A percentile compares a stretch with the other conserved stretches of the same genome.
These are phyloP conservation scores for bread wheat (Triticum aestivum) DNA, from an alignment of 176 grass and related monocot species.

Conservation along the genomic window IWGSC_CS_RefSeq_v2.1 NC_057806.1:539709393-539709892, in stretches of 20 bases:
- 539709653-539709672: background rate
- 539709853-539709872: background rate
- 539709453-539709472: background rate
- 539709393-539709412: background rate
- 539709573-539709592: too few species aligned
- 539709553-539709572: too few species aligned
- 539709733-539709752: background rate
- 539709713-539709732: background rate
- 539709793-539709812: background rate
- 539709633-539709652: background rate
- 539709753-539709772: background rate
- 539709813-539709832: background rate
- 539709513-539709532: too few species aligned
- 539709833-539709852: background rate
- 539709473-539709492: background rate
- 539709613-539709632: too few species aligned
- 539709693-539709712: background rate
- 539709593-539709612: too few species aligned
- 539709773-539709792: background rate
- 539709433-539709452: constrained; percentile 34
- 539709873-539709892: background rate
- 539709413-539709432: constrained; percentile 46
- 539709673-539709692: background rate
- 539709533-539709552: too few species aligned
- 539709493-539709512: constrained; percentile 17